Conservation (phyloP, 257 asterid species). For the Solanum stenotomum region DNA sequence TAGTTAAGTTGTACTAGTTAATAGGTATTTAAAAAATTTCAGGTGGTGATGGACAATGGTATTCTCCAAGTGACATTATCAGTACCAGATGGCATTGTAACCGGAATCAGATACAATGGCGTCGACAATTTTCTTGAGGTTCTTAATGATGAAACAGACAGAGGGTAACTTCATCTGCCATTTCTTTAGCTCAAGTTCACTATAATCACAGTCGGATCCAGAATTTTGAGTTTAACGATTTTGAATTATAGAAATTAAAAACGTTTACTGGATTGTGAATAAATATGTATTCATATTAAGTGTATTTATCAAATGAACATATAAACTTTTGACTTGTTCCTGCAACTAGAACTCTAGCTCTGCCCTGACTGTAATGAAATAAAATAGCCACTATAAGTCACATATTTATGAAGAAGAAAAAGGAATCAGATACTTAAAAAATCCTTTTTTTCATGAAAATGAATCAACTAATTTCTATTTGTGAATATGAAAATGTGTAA, state of each 20-base stretch:
- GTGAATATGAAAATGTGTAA: neutral
- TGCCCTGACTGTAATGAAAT: no score
- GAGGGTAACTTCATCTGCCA: conserved; percentile 41
- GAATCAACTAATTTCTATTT: neutral
- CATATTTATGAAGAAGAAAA: no score
- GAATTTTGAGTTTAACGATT: neutral
- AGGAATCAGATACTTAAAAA: no score
- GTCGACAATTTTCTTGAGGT: conserved; percentile 65
- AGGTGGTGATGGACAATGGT: conserved; percentile 73
- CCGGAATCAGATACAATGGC: conserved; percentile 44
- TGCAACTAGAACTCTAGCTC: no score
- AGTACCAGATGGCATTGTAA: conserved; percentile 59
- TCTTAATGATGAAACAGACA: conserved; percentile 40
- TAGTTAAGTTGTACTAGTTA: neutral
- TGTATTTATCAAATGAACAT: no score
- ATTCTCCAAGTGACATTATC: conserved; percentile 48
- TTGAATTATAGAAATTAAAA: neutral
- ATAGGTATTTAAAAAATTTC: neutral
- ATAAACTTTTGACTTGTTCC: no score
- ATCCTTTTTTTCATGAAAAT: no score
- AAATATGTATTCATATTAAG: no score
- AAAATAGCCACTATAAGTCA: no score
- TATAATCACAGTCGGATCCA: neutral
- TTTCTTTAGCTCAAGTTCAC: neutral
- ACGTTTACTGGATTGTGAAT: neutral